A percentile compares a stretch with the other conserved stretches of the same genome.
phyloP scores from a whole-genome alignment of 163 green algal species.

The Trebouxia gelatinosa region DNA sequence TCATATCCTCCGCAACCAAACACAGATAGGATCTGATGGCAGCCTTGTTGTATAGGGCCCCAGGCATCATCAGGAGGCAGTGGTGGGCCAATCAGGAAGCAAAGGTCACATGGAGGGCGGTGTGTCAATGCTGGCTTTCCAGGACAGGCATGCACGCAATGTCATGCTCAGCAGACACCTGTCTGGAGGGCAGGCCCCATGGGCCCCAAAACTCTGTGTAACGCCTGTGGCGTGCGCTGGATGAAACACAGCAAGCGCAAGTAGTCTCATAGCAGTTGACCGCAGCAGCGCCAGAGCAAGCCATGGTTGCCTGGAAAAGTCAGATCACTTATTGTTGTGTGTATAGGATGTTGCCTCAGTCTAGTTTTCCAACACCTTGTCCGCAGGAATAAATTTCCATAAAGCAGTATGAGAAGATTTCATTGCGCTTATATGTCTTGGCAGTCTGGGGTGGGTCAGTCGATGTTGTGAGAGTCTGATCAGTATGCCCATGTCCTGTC shows the following conservation, averaged over 20 bases:
- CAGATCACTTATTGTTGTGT: not conserved
- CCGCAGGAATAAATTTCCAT: not conserved
- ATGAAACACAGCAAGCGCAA: conserved; percentile 39
- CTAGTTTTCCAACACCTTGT: conserved; percentile 3
- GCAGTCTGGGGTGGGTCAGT: too few relatives aligned
- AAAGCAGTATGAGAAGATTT: not conserved
- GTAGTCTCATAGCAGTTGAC: conserved; percentile 18
- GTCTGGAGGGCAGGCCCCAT: conserved; percentile 77
- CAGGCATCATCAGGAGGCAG: not conserved
- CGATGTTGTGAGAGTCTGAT: not conserved
- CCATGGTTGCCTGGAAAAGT: not conserved
- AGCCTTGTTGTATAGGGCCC: too few relatives aligned
- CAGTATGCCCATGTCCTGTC: not conserved
- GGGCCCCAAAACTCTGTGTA: conserved; percentile 83
- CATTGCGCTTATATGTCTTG: too few relatives aligned
- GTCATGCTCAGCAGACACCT: conserved; percentile 51
- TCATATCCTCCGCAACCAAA: too few relatives aligned
- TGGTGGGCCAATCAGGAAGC: conserved; percentile 7
- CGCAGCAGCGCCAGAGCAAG: not conserved
- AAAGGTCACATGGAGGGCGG: not conserved
- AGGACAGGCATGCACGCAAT: conserved; percentile 16
- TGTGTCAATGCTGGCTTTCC: conserved; percentile 13
- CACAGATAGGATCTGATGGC: too few relatives aligned
- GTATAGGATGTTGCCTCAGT: not conserved
- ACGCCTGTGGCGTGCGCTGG: conserved; percentile 65